Evolutionary conservation across 495 filamentous ascomycete genomes (phyloP), one percentile per base, ranked within the genome.

Genomic region (Pseudotulostoma volvatum): DNA sequence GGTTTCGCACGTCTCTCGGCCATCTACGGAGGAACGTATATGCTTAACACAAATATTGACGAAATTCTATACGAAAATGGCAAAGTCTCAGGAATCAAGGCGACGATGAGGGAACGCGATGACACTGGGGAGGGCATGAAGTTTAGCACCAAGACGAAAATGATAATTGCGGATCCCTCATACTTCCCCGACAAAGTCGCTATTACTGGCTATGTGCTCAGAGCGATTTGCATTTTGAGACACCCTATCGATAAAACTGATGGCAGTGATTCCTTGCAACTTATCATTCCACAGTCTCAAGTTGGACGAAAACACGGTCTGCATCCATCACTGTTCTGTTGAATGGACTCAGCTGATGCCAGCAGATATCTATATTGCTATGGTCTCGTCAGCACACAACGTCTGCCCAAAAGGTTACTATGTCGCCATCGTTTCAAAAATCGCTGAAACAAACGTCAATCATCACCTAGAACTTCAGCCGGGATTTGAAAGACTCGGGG

Each of bases 391-490:
- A 18, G 83, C 88, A 7, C 92, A 96, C 68, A 96, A 93, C 54
- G 92, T 96, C 49, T 96, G 92, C 66, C 90, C 92, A 39, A 93
- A 93, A 70, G 90, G 87, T 31, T 96, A 95, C 72, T 96, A 93
- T 66, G 85, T 99, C 48, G 92, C 90, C 43, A 95, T 94, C 48
- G 86, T 99, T 38, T 93, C 84, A 36, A 99, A 92, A 41, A 93
- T 99, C 47, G 84, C 93, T 48, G 90, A 99, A 68, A 77, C 76
- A 31, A 64, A 74, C 44, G 76, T 79, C 43, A 96, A 99, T 68
- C 87, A 92, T 63, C 92, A 96, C 57, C 58, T 93, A 18, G 90
- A 99, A 63, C 77, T 99, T 3, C 79, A 87, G 56, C 78, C 87
- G 16, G 90, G 90, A 41, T 81, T 99, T 44, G 86, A 96, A 54